Evolutionary conservation across 495 filamentous ascomycete genomes (phyloP), one percentile per base, ranked within the genome.

Genomic region (Patellaria atrata): DNA sequence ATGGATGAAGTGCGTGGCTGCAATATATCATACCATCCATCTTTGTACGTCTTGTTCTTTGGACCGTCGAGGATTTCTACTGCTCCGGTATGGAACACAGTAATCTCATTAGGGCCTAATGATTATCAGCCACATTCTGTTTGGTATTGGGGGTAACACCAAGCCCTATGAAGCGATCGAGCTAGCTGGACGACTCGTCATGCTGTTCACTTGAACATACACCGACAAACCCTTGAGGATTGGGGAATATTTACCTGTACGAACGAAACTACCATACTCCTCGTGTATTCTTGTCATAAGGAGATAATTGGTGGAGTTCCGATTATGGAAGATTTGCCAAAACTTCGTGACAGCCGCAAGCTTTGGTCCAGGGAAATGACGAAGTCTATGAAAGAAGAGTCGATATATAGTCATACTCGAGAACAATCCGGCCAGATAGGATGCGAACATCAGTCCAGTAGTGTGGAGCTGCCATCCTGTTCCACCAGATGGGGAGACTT

Each of bases 311-410:
- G 13, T 25, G 2, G 32, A 25, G 23, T 37, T 7, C 13, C 38
- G 38, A n/a, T 9, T n/a, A 7, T 36, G 33, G n/a, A 17, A 36
- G 5, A 35, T 20, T 14, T 41, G 38, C 38, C 38, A 41, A 8
- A 41, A 27, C 27, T 41, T 41, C 5, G 38, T 37, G 5, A 27
- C 31, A 5, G 30, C 18, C 11, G 31, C 32, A 6, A 37, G 19
- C 10, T 18, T n/a, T 7, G 38, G 41, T n/a, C 45, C 45, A 14
- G 45, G 45, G 22, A 41, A 48, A 32, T 48, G 19, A 2, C 41
- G 37, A 4, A 44, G 22, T 4, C 37, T 26, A 25, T 48, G 45
- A 24, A 48, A 45, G 18, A 48, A 41, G 3, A 27, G 34, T 5
- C 45, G 41, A 24, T 48, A 48, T 11, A 48, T 19, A 1, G 45